Evolutionary conservation across 1,139 yeast genomes (phyloP).

Genomic region (Candida buenavistaensis): DNA sequence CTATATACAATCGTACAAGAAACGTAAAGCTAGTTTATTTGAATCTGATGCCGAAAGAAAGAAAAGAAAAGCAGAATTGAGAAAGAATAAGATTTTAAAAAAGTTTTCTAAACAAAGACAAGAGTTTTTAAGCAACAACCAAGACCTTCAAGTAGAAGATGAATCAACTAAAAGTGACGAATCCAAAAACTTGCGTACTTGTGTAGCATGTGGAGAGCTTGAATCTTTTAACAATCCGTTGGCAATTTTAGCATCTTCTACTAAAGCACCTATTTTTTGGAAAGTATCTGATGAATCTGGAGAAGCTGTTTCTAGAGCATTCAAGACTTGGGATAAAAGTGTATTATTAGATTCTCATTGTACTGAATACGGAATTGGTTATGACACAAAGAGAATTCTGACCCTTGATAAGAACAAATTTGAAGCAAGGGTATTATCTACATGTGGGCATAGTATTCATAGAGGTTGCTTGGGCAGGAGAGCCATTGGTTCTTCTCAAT

Average conservation of each 20-base stretch:
- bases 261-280: conserved; percentile 46
- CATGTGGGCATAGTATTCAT: conserved; percentile 76
- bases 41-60: conserved; percentile 46
- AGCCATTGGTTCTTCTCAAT: conserved; percentile 27
- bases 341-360: conserved; percentile 13
- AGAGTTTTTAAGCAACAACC: conserved; percentile 34
- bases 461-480: conserved; percentile 47
- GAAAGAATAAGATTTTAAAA: conserved; percentile 40
- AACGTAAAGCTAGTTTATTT: conserved; percentile 23
- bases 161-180: conserved; percentile 13
- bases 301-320: conserved; percentile 19
- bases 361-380: conserved; percentile 29
- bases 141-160: conserved; percentile 17
- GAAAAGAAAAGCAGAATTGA: conserved; percentile 38
- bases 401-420: conserved; percentile 5
- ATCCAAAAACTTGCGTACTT: conserved; percentile 27
- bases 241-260: conserved; percentile 52
- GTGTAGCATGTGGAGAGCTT: conserved; percentile 69
- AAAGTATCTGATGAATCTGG: conserved; percentile 34
- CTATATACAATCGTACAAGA: conserved; percentile 43
- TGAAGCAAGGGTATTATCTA: conserved; percentile 42
- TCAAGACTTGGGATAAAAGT: conserved; percentile 23
- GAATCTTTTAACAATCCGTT: conserved; percentile 47
- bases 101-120: conserved; percentile 45
- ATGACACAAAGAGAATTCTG: conserved; percentile 6